phyloP scores from a whole-genome alignment of 768 basidiomycete genomes.

The Boletales sp. region DNA sequence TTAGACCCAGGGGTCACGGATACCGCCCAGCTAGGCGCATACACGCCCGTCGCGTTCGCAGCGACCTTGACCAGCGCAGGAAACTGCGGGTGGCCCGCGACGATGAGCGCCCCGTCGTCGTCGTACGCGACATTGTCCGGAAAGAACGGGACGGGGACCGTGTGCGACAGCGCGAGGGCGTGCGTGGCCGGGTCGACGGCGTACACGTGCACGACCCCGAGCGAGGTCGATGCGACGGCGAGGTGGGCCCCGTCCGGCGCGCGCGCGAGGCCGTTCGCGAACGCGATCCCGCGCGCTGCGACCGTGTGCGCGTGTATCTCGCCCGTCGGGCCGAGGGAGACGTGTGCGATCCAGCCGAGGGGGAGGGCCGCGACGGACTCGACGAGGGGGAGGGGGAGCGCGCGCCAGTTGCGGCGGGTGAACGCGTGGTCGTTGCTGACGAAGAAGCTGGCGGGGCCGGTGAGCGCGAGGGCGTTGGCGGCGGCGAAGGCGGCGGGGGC shows the following conservation, averaged over 20 bases:
- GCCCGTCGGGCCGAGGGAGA: constrained; percentile 38
- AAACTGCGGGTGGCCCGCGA: constrained; percentile 68
- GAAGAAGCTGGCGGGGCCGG: constrained; percentile 66
- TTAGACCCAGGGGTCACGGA: constrained; percentile 31
- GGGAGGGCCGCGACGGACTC: constrained; percentile 60
- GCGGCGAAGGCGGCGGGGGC: constrained; percentile 55
- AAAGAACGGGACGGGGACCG: constrained; percentile 51
- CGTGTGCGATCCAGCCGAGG: constrained; percentile 55
- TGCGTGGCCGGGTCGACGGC: constrained; percentile 42
- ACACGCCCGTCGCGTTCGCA: constrained; percentile 38
- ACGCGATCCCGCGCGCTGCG: constrained; percentile 49
- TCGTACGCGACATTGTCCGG: constrained; percentile 63
- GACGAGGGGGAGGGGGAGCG: constrained; percentile 48
- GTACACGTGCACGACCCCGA: constrained; percentile 49
- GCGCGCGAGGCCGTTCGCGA: constrained; percentile 67
- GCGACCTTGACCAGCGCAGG: constrained; percentile 46
- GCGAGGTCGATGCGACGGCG: constrained; percentile 55
- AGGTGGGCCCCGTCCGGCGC: constrained; percentile 47
- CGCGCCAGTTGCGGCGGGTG: too few species aligned
- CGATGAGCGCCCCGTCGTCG: constrained; percentile 45
- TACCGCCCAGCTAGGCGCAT: constrained; percentile 58
- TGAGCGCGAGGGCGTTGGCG: constrained; percentile 65
- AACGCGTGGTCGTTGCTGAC: constrained; percentile 70
- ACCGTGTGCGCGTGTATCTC: constrained; percentile 34
- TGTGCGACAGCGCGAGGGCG: constrained; percentile 35